Conservation (phyloP, 2,329 filamentous ascomycete genomes). For the Huntiella savannae region DNA sequence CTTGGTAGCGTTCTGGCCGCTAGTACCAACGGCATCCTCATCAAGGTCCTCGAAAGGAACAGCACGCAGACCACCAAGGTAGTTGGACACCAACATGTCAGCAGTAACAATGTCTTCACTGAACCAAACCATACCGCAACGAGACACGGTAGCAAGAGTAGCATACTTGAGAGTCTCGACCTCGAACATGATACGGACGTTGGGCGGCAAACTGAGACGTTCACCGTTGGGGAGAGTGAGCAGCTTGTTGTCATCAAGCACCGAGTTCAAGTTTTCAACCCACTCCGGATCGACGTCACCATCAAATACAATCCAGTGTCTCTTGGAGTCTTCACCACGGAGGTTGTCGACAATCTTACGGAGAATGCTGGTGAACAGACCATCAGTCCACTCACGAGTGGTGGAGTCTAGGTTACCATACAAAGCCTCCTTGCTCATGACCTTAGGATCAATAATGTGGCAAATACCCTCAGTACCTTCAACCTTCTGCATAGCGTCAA, state of each 20-base stretch:
- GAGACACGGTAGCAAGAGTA: slow-evolving; percentile 94
- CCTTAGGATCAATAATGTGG: slow-evolving; percentile 97
- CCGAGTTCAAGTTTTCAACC: slow-evolving; percentile 99
- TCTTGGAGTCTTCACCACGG: slow-evolving; percentile 86
- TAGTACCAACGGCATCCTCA: slow-evolving; percentile 61
- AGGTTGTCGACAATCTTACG: slow-evolving; percentile 98
- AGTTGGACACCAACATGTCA: slow-evolving; percentile 81
- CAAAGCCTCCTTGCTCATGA: slow-evolving; percentile 97
- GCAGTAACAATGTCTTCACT: slow-evolving; percentile 93
- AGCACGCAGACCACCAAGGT: slow-evolving; percentile 64
- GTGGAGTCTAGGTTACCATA: slow-evolving; percentile 94
- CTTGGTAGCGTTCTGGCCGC: slow-evolving; percentile 55
- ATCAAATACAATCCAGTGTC: slow-evolving; percentile 99
- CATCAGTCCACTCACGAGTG: slow-evolving; percentile 96
- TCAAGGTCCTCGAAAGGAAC: slow-evolving; percentile 88
- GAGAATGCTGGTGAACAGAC: slow-evolving; percentile 91
- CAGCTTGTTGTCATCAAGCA: slow-evolving; percentile 96
- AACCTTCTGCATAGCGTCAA: slow-evolving; percentile 78
- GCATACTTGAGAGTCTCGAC: slow-evolving; percentile 96
- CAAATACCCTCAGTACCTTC: slow-evolving; percentile 86
- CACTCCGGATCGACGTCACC: slow-evolving; percentile 98
- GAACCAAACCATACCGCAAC: slow-evolving; percentile 99
- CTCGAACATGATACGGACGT: slow-evolving; percentile 99
- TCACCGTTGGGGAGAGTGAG: slow-evolving; percentile 95
- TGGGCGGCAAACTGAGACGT: slow-evolving; percentile 79